These are phyloP conservation scores for Cercospora sp. DNA, from an alignment of 2,329 filamentous ascomycete species.

Conservation along the genomic window DNA sequence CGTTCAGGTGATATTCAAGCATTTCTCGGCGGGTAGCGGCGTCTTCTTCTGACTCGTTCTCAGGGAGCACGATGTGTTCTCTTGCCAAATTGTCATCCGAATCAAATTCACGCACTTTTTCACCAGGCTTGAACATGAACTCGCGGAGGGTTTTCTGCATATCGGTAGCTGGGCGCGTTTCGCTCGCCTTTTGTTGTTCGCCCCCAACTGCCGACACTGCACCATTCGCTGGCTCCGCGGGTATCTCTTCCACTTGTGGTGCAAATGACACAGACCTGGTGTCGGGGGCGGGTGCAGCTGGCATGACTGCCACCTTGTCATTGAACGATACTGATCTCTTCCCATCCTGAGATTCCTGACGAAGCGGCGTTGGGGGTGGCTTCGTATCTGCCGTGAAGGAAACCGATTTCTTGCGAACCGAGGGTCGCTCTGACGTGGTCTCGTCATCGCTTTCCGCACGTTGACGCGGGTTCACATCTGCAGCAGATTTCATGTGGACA, in stretches of 20 bases:
- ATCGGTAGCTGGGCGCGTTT: slow-evolving; percentile 13
- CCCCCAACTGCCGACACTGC: background rate
- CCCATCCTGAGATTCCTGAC: slow-evolving; percentile 36
- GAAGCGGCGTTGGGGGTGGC: slow-evolving; percentile 40
- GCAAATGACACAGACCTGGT: slow-evolving; percentile 38
- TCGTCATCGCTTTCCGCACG: slow-evolving; percentile 10
- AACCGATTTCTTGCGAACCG: slow-evolving; percentile 55
- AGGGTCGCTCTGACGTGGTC: slow-evolving; percentile 17
- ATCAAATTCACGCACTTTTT: slow-evolving; percentile 47
- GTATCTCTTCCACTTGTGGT: slow-evolving; percentile 37
- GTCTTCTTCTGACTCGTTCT: slow-evolving; percentile 77
- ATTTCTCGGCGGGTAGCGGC: slow-evolving; percentile 80
- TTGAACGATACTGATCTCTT: slow-evolving; percentile 40
- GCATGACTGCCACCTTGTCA: slow-evolving; percentile 39
- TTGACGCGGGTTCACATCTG: slow-evolving; percentile 11
- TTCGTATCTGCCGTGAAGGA: slow-evolving; percentile 65
- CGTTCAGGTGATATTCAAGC: slow-evolving; percentile 83
- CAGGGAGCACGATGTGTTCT: slow-evolving; percentile 60
- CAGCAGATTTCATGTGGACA: slow-evolving; percentile 12
- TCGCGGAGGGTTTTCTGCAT: slow-evolving; percentile 32
- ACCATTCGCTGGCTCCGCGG: slow-evolving; percentile 20
- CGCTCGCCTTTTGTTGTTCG: background rate
- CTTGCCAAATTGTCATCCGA: slow-evolving; percentile 45
- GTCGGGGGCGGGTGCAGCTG: slow-evolving; percentile 38
- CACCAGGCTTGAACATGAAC: slow-evolving; percentile 38